phyloP scores from a whole-genome alignment of 306 rosid genomes.

The Senna tora region DNA sequence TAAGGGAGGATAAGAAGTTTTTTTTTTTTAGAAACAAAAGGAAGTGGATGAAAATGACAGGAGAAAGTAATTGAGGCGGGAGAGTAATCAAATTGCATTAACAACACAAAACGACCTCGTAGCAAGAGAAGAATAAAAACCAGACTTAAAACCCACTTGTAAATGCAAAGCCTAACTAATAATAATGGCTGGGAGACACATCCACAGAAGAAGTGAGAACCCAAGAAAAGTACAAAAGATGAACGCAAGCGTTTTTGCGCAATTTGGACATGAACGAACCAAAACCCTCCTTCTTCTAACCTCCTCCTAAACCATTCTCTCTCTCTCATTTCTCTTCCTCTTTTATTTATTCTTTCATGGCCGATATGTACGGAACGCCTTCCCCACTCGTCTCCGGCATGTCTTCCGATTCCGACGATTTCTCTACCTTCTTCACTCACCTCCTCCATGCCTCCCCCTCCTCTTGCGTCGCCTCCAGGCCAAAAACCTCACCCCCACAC shows the following conservation, averaged over 20 bases:
- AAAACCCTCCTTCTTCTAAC: neutral
- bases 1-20: too few species aligned
- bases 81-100: slow-evolving; percentile 39
- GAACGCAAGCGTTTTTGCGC: slow-evolving; percentile 1
- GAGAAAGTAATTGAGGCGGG: slow-evolving; percentile 49
- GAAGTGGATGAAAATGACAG: too few species aligned
- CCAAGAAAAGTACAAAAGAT: slow-evolving; percentile 13
- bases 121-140: neutral
- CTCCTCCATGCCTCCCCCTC: slow-evolving; percentile 47
- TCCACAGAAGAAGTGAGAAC: neutral
- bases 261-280: neutral
- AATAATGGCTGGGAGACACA: slow-evolving; percentile 1
- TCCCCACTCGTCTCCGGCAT: slow-evolving; percentile 39
- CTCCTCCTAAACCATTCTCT: slow-evolving; percentile 19
- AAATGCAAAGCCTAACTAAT: neutral
- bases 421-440: slow-evolving; percentile 56
- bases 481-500: slow-evolving; percentile 37
- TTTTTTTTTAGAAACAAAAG: too few species aligned
- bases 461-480: slow-evolving; percentile 40
- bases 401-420: slow-evolving; percentile 51
- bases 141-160: neutral
- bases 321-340: neutral
- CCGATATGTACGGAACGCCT: slow-evolving; percentile 57
- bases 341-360: slow-evolving; percentile 35
- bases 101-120: slow-evolving; percentile 1